Conservation (phyloP, 805 yeast species). For the Zygoascus tannicola region DNA sequence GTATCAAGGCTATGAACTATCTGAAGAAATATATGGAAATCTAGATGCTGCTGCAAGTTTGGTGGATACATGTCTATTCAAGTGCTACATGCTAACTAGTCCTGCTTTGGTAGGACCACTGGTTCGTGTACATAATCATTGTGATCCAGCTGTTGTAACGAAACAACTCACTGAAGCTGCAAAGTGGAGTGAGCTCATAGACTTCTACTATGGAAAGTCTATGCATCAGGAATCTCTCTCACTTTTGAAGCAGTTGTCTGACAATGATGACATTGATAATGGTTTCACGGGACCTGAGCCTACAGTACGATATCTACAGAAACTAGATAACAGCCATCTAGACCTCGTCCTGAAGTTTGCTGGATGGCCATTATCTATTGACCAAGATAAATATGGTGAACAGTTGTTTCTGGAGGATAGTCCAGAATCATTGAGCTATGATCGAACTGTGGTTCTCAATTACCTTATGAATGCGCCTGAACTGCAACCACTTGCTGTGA, state of each 20-base stretch:
- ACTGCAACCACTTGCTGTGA: conserved; percentile 27
- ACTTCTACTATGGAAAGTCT: conserved; percentile 58
- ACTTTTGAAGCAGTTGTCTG: conserved; percentile 38
- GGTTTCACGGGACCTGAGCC: conserved; percentile 13
- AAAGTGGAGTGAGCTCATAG: conserved; percentile 60
- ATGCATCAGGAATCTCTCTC: conserved; percentile 60
- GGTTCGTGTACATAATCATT: conserved; percentile 62
- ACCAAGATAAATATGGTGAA: conserved; percentile 30
- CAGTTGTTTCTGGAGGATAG: conserved; percentile 59
- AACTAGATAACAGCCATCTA: conserved; percentile 29
- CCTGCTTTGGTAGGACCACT: conserved; percentile 76
- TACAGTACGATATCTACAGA: conserved; percentile 16
- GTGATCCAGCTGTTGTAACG: conserved; percentile 58
- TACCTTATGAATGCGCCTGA: conserved; percentile 32
- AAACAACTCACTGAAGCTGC: conserved; percentile 37
- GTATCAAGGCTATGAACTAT: conserved; percentile 19
- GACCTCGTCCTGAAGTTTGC: conserved; percentile 51
- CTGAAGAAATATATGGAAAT: conserved; percentile 25
- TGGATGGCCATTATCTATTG: conserved; percentile 38
- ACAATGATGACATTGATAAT: conserved; percentile 9
- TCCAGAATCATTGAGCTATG: conserved; percentile 48
- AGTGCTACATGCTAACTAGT: conserved; percentile 58
- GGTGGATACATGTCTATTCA: conserved; percentile 72
- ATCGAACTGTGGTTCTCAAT: conserved; percentile 44
- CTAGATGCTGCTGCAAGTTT: conserved; percentile 30